Percentiles rank a stretch among this genome's conserved stretches.
These are phyloP conservation scores for Clonostachys rhizophaga DNA, from an alignment of 2,329 filamentous ascomycete genomes.

Conservation along the genomic window DNA sequence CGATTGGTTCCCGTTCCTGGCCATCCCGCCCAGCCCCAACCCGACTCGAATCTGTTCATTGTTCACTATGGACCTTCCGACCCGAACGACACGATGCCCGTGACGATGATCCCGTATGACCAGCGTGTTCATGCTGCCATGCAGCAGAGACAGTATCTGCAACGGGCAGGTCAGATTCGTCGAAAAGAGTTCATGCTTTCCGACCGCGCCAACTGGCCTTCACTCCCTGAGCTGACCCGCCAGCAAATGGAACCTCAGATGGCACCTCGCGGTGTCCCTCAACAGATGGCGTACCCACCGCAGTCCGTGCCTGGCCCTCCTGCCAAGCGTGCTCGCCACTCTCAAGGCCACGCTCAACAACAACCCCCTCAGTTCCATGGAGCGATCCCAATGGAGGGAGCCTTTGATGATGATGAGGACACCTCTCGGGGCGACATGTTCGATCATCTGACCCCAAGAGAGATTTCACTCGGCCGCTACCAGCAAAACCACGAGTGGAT, in stretches of 20 bases:
- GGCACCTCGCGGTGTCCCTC: constrained; percentile 44
- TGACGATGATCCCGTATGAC: constrained; percentile 60
- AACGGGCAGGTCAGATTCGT: constrained; percentile 73
- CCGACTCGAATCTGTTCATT: constrained; percentile 83
- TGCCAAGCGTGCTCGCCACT: constrained; percentile 48
- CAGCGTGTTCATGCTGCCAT: constrained; percentile 57
- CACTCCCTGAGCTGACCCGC: constrained; percentile 55
- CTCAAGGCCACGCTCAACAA: constrained; percentile 31
- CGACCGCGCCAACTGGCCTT: constrained; percentile 86
- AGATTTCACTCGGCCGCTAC: constrained; percentile 83
- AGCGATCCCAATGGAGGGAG: constrained; percentile 21
- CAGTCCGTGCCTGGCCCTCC: constrained; percentile 46
- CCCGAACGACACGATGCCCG: constrained; percentile 66
- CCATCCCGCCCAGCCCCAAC: constrained; percentile 62
- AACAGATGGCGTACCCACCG: constrained; percentile 58
- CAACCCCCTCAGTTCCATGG: constrained; percentile 25
- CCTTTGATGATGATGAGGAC: constrained; percentile 85
- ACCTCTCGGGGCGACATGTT: constrained; percentile 83
- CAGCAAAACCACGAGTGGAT: constrained; percentile 98
- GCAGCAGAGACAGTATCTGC: constrained; percentile 58
- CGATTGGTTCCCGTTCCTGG: constrained; percentile 72
- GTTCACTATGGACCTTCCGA: constrained; percentile 84
- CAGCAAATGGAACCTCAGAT: constrained; percentile 46
- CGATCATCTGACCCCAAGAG: constrained; percentile 82
- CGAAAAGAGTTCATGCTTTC: constrained; percentile 94